A percentile compares a stretch with the other conserved stretches of the same genome.
Conservation (phyloP, 2,329 filamentous ascomycete species). For the Sclerotinia minor region DNA sequence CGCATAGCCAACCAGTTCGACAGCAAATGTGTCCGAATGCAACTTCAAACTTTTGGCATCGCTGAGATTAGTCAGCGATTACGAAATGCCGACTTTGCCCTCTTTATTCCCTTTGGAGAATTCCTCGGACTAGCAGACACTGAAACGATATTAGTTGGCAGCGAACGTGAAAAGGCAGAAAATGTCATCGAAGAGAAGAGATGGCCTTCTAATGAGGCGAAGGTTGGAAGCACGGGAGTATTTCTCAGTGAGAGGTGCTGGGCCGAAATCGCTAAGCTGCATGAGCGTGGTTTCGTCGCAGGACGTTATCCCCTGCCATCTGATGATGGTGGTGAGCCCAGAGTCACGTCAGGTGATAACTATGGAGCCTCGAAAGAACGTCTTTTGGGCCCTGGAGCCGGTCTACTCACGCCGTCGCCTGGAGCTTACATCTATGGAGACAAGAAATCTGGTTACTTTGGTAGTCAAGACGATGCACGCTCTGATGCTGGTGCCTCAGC, state of each 20-base stretch:
- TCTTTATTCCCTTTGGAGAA: constrained; percentile 94
- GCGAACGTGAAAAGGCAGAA: constrained; percentile 88
- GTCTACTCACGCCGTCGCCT: constrained; percentile 53
- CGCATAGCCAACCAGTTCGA: constrained; percentile 98
- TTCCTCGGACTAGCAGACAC: constrained; percentile 86
- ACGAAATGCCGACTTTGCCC: constrained; percentile 88
- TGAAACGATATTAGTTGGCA: constrained; percentile 83
- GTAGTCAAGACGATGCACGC: constrained; percentile 70
- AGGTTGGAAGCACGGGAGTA: constrained; percentile 86
- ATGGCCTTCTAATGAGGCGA: constrained; percentile 90
- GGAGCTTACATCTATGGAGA: constrained; percentile 68
- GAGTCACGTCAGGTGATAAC: constrained; percentile 56
- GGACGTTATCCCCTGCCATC: constrained; percentile 56
- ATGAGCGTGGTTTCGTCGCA: constrained; percentile 58
- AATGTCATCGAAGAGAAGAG: constrained; percentile 87
- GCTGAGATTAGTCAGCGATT: constrained; percentile 94
- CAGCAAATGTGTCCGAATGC: constrained; percentile 94
- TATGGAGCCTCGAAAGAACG: constrained; percentile 66
- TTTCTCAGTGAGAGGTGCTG: constrained; percentile 96
- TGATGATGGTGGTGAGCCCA: constrained; percentile 62
- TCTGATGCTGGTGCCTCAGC: constrained; percentile 93
- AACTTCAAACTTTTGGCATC: constrained; percentile 93
- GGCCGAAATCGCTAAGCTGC: constrained; percentile 81
- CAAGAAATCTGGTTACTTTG: constrained; percentile 79
- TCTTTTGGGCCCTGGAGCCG: constrained; percentile 49